Evolutionary conservation across 345 rosid species (phyloP), one percentile per base, ranked within the genome.

Genomic region (Syzygium jambos): DNA sequence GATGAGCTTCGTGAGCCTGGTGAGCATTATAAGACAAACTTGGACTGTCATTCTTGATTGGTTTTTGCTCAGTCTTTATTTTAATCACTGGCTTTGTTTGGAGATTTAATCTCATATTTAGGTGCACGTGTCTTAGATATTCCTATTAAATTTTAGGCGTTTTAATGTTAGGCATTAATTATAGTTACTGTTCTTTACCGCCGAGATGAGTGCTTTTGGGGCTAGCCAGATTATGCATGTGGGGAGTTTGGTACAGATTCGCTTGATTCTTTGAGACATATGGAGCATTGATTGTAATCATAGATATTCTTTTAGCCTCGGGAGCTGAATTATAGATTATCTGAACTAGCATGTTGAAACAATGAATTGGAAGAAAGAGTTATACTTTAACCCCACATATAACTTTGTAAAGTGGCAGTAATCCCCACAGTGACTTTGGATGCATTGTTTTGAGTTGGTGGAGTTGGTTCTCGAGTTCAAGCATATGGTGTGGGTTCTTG

Each of bases 1-100:
- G 95, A 94, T 87, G 95, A 94, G 90, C 95, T 94, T 84, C 95
- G 94, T 87, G 93, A 94, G 77, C 95, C 95, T 73, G 92, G 95
- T 93, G 78, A 88, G 93, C 52, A 86, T 85, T 30, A 17, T 38
- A 19, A 73, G 49, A 73, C 82, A 73, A 38, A 38, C 14, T 73
- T 6, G 82, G 14, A 73, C 14, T 38, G 49, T 73, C 27, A 38
- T 38, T 73, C 82, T 73, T 73, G 27, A 73, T 73, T 38, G 80
- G 27, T 73, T 10, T 10, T 73, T 73, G 80, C 80, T 73, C 80
- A 19, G 5, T 73, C 49, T 73, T 73, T 73, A 27, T 38, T 73
- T 73, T 73, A 73, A 34, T 73, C 82, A 38, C 27, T 38, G 82
- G 49, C 49, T 73, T 23, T 38, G 46, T 19, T 38, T 3, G 82